These are phyloP conservation scores for Solanum ossicruentum DNA, from an alignment of 257 asterid species.

Conservation along the genomic window DNA sequence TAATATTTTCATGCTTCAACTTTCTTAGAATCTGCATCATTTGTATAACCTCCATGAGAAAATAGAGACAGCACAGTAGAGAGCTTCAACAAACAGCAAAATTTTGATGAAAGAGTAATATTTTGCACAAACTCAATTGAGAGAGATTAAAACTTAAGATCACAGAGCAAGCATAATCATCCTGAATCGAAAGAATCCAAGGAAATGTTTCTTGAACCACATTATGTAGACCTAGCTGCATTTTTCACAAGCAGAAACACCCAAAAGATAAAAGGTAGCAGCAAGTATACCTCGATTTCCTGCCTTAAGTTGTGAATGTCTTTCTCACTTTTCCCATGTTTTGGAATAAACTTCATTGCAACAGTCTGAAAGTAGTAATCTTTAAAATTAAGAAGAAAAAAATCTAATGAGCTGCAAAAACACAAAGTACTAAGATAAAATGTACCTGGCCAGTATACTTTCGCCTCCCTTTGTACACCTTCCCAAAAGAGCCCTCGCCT, in stretches of 20 bases:
- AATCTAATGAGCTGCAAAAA: background rate
- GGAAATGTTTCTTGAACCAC: background rate
- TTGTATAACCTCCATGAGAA: background rate
- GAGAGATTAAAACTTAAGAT: background rate
- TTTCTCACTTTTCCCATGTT: slow-evolving; percentile 91
- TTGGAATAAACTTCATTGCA: slow-evolving; percentile 90
- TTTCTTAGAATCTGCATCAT: slow-evolving; percentile 76
- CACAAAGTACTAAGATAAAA: background rate
- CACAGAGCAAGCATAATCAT: background rate
- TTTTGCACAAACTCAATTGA: background rate
- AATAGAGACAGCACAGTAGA: background rate
- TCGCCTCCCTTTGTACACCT: slow-evolving; percentile 95
- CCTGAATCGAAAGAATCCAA: background rate
- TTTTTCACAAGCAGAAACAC: background rate
- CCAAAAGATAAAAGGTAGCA: background rate
- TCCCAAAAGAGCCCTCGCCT: slow-evolving; percentile 98
- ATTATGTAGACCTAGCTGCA: background rate
- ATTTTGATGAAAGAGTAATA: background rate
- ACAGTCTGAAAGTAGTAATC: slow-evolving; percentile 47
- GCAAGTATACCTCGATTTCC: slow-evolving; percentile 70
- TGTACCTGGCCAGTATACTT: slow-evolving; percentile 83
- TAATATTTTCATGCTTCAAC: slow-evolving; percentile 85
- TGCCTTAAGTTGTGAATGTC: slow-evolving; percentile 79
- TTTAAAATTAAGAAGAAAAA: background rate
- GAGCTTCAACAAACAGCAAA: background rate